Evolutionary conservation across 768 basidiomycete genomes (phyloP), one percentile per base, ranked within the genome.

Genomic region (Leccinum subtestaceum): DNA sequence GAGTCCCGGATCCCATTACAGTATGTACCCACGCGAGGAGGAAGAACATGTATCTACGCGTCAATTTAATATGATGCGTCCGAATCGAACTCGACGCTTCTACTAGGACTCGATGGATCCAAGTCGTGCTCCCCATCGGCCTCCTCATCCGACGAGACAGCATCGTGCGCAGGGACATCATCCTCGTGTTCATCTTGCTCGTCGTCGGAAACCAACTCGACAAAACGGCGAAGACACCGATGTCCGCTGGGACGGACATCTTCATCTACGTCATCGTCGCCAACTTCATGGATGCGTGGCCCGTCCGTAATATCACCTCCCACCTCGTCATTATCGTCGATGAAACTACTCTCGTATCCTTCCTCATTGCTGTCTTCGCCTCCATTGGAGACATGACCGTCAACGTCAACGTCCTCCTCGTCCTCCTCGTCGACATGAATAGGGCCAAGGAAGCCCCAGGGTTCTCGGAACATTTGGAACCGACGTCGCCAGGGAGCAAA

Each of bases 271-370:
- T 50, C 50, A 9, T 60, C 61, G 9, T 67, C 63, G 21, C 29
- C 23, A 15, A 72, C 55, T 46, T 74, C 69, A 36, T 67, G 64
- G 53, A 72, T 69, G 34, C 69, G 72, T 13, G 61, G 58, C 6
- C 47, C 45, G 4, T 59, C 59, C 46, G 52, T 34, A 45, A 36
- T 2, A 7, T 32, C 55, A 21, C 53, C 50, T 32, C 29, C 52
- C 13, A 64, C 72, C 9, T 65, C 71, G 17, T 75, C 75, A 25
- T 62, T 74, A 46, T 85, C 84, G 45, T 84, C 83, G 52, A 86
- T 84, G 63, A 85, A 85, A 67, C 83, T 83, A 61, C 77, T 76
- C 59, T 81, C 81, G 52, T 83, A 84, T 12, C 68, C 76, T 17
- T 73, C 78, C 0, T 78, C 77, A 2, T 64, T 76, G 4, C 64